Evolutionary conservation across 331 rosid species (phyloP).

Genomic region (Telfairia occidentalis): DNA sequence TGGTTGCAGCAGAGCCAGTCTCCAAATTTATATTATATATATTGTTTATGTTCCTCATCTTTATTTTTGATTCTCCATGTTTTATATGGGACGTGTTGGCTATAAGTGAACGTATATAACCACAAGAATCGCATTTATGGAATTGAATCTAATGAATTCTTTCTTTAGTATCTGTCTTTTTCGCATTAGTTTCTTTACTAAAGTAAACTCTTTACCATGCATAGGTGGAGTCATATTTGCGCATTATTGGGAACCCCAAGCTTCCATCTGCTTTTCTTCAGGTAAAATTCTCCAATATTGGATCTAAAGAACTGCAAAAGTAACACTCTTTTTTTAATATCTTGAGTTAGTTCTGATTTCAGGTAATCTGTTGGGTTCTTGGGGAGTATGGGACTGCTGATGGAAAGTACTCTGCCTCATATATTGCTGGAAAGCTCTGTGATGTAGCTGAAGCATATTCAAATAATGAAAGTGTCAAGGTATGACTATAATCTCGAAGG

Average conservation of each 20-base stretch:
- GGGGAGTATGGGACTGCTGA: conserved; percentile 88
- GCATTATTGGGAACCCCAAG: conserved; percentile 70
- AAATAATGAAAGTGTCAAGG: conserved; percentile 68
- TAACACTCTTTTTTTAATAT: neutral
- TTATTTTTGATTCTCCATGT: no score
- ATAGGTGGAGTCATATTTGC: conserved; percentile 76
- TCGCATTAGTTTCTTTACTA: neutral
- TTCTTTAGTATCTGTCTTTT: neutral
- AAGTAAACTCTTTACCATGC: conserved; percentile 10
- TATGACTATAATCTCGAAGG: conserved; percentile 18
- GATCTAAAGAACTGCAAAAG: neutral
- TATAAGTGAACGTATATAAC: neutral
- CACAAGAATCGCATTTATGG: neutral
- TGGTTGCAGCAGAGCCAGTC: neutral
- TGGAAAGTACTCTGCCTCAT: conserved; percentile 63
- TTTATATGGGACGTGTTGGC: neutral
- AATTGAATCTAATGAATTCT: neutral
- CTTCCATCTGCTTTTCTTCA: conserved; percentile 82
- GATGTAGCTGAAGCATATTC: conserved; percentile 89
- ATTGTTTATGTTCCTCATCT: neutral
- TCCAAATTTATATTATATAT: neutral
- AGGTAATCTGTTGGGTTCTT: conserved; percentile 92
- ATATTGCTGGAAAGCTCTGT: conserved; percentile 67
- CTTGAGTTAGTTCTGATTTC: conserved; percentile 24
- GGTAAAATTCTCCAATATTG: conserved; percentile 21